phyloP scores from a whole-genome alignment of 1,139 yeast genomes.

The Taiozyma sp. region DNA sequence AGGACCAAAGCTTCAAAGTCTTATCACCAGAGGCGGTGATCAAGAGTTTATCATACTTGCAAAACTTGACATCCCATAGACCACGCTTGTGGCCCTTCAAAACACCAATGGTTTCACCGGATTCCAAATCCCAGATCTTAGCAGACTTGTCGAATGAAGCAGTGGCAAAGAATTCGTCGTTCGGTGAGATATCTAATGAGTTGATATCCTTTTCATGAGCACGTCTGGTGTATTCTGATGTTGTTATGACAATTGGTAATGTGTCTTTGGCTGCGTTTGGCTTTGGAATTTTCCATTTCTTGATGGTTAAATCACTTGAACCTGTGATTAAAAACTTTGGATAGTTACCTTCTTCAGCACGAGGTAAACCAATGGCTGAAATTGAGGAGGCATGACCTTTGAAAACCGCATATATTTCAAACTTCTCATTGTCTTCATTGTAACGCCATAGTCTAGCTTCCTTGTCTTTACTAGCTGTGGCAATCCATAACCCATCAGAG shows the following conservation, averaged over 20 bases:
- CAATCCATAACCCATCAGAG: conserved; percentile 80
- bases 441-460: conserved; percentile 80
- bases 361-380: conserved; percentile 75
- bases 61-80: conserved; percentile 85
- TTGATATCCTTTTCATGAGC: conserved; percentile 98
- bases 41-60: conserved; percentile 67
- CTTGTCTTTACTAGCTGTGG: conserved; percentile 89
- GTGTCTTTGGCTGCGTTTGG: conserved; percentile 17
- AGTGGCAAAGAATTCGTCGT: conserved; percentile 82
- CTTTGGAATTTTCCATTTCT: conserved; percentile 77
- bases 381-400: conserved; percentile 87
- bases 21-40: conserved; percentile 90
- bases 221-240: conserved; percentile 81
- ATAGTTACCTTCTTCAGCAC: conserved; percentile 39
- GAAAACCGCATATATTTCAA: conserved; percentile 54
- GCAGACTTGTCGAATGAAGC: conserved; percentile 95
- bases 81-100: conserved; percentile 91
- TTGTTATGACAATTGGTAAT: conserved; percentile 33
- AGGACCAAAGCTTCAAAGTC: conserved; percentile 83
- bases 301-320: conserved; percentile 83
- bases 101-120: conserved; percentile 82
- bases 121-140: conserved; percentile 77
- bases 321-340: conserved; percentile 83
- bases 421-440: conserved; percentile 35
- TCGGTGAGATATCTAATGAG: conserved; percentile 81